Base-by-base conservation (phyloP, 352 stramenopile species). In the Halophytophthora batemanensis region DNA sequence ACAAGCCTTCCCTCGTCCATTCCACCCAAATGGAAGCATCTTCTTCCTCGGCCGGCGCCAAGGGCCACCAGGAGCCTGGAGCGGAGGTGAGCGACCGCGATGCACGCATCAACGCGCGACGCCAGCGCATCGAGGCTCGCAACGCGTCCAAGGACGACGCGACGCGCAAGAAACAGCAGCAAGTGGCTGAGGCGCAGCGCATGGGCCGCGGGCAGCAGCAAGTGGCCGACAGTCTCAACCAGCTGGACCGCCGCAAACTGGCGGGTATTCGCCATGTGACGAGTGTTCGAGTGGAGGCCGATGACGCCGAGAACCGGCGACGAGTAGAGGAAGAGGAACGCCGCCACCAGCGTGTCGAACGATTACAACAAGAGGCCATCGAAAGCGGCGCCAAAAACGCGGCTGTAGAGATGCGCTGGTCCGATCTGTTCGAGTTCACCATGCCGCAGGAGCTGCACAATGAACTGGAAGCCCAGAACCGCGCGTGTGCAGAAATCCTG, bases 371-470 rank as follows among this genome's bases (percentile, higher is more conserved):
- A 47, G 93, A 98, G 61, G 87, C 92, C 11, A 79, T 97, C 19
- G 69, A 75, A 2, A 96, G 75, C 22, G 86, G 86, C 12, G 85
- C 96, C 38, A 87, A 93, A 48, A 98, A 98, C 49, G 93, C 89
- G 2, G 86, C 86, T 0, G 86, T 98, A 6, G 93, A 98, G 67
- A 97, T 98, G 89, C 77, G 84, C 13, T 97, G 89, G 88, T 71
- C 82, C 0, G 89, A 96, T 49, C 50, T 97, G 11, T 91, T 96
- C 42, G 87, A 97, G 55, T 93, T 86, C 55, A 97, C 90, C 53
- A 96, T 98, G 86, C 85, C 95, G 11, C 82, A 96, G 61, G 92
- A 98, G 65, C 73, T 98, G 22, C 74, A 97, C 44, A 71, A 78
- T 11, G 90, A 97, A 57, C 71, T 98, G 28, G 72, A 96, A 61